Base-by-base conservation (phyloP, 805 yeast species). In the Metschnikowia continentalis region DNA sequence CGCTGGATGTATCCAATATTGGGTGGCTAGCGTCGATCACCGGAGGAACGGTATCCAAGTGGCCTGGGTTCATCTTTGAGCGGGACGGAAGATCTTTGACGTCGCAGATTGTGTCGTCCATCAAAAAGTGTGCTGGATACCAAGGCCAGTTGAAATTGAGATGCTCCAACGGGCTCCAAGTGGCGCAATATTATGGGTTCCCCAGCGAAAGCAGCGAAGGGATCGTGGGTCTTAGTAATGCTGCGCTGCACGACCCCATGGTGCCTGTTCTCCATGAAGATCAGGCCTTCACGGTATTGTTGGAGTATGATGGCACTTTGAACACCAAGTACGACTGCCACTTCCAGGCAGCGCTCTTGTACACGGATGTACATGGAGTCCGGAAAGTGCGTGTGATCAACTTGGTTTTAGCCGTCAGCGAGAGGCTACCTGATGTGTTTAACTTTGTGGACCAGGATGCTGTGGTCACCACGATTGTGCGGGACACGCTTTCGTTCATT, bases 351-450 rank as follows among this genome's bases (percentile, higher is more conserved):
- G 97, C 98, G 0, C 58, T 94, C 26, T 71, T 94, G 49, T 92
- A 90, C 65, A 91, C 97, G 0, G 87, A 90, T 43, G 62, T 76
- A 2, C 76, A 76, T 44, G 99, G 99, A 20, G 69, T 76, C 7
- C 75, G 97, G 57, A 85, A 88, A 59, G 92, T 94, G 14, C 78
- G 99, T 54, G 90, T 90, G n/a, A 79, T 88, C 45, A 94, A 94
- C 62, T 72, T 83, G 50, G 85, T 86, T n/a, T 81, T 88, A 43
- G 88, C 96, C 0, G 91, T 89, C 14, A 82, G 94, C 1, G 86
- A 84, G 53, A 78, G 88, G 49, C 70, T 86, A 39, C 78, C 78
- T 45, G 90, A 86, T 50, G 84, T 90, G 6, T 88, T 88, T 69
- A 80, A 83, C 48, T 88, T 85, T 66, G 84, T 86, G 10, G 96